A percentile compares a stretch with the other conserved stretches of the same genome.
Evolutionary conservation across 768 basidiomycete species (phyloP).

Genomic region (Naematelia encephala): DNA sequence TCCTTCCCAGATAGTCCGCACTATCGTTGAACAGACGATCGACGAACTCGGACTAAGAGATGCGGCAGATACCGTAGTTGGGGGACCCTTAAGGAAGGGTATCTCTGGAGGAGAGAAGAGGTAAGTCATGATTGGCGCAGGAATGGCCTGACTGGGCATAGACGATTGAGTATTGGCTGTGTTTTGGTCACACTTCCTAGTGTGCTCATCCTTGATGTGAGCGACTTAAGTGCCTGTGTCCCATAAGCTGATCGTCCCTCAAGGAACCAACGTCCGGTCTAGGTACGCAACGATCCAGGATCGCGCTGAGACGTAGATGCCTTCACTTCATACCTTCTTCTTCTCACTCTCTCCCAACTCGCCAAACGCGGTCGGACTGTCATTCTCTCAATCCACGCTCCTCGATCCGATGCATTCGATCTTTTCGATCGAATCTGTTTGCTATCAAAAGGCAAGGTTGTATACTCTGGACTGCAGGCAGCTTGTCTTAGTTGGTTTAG

Average conservation of each 20-base stretch:
- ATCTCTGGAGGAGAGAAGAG: slow-evolving; percentile 68
- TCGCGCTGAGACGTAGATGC: slow-evolving; percentile 30
- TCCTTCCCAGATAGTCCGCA: slow-evolving; percentile 27
- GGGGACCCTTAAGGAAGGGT: slow-evolving; percentile 61
- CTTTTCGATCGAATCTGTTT: slow-evolving; percentile 63
- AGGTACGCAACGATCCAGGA: slow-evolving; percentile 9
- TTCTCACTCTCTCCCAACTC: slow-evolving; percentile 42
- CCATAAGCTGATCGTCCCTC: neutral
- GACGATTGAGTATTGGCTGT: slow-evolving; percentile 56
- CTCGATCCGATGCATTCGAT: slow-evolving; percentile 60
- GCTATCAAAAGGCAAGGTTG: slow-evolving; percentile 57
- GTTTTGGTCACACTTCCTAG: slow-evolving; percentile 62
- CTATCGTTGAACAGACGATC: slow-evolving; percentile 55
- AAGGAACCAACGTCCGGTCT: slow-evolving; percentile 39
- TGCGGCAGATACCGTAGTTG: slow-evolving; percentile 57
- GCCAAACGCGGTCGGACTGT: slow-evolving; percentile 53
- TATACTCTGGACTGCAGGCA: slow-evolving; percentile 53
- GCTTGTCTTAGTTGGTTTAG: slow-evolving; percentile 53
- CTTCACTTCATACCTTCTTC: slow-evolving; percentile 48
- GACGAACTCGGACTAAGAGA: slow-evolving; percentile 55
- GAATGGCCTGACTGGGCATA: slow-evolving; percentile 1
- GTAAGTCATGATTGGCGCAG: slow-evolving; percentile 51
- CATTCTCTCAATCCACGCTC: slow-evolving; percentile 68
- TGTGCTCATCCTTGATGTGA: slow-evolving; percentile 62
- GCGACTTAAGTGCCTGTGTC: slow-evolving; percentile 4